Percentiles rank a stretch among this genome's conserved stretches.
phyloP scores from a whole-genome alignment of 345 rosid genomes.

The Brassica cretica region DNA sequence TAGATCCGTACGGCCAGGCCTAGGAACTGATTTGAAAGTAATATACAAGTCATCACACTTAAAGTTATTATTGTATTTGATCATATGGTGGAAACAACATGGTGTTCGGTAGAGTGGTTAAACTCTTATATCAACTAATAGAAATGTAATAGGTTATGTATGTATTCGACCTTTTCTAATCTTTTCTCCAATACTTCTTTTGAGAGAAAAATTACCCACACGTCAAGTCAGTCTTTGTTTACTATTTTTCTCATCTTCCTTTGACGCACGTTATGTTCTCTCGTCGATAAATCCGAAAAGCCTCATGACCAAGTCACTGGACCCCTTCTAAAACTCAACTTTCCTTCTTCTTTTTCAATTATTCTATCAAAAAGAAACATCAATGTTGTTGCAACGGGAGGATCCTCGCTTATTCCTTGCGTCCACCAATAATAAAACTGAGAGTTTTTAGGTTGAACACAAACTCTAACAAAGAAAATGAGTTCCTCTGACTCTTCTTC shows the following conservation, averaged over 20 bases:
- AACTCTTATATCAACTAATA: too few species aligned
- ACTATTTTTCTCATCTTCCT: slow-evolving; percentile 3
- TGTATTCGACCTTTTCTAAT: not conserved
- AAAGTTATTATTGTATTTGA: not conserved
- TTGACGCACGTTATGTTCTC: slow-evolving; percentile 6
- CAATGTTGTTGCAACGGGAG: slow-evolving; percentile 12
- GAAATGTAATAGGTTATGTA: too few species aligned
- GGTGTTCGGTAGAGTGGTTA: too few species aligned
- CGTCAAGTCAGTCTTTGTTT: not conserved
- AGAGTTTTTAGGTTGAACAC: slow-evolving; percentile 1
- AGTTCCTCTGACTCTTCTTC: slow-evolving; percentile 16
- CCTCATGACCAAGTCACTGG: slow-evolving; percentile 11
- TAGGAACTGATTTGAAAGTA: not conserved
- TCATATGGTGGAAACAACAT: not conserved
- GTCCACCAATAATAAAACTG: slow-evolving; percentile 13
- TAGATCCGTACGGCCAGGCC: too few species aligned
- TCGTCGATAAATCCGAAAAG: not conserved
- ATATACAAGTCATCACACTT: not conserved
- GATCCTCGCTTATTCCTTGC: slow-evolving; percentile 17
- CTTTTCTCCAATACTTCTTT: not conserved
- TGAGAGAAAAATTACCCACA: not conserved
- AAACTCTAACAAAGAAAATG: slow-evolving; percentile 20
- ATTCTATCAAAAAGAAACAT: not conserved
- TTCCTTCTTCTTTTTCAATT: not conserved
- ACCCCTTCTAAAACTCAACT: slow-evolving; percentile 11